A percentile compares a stretch with the other conserved stretches of the same genome.
phyloP scores from a whole-genome alignment of 2,329 filamentous ascomycete species.

The Fusarium irregulare region DNA sequence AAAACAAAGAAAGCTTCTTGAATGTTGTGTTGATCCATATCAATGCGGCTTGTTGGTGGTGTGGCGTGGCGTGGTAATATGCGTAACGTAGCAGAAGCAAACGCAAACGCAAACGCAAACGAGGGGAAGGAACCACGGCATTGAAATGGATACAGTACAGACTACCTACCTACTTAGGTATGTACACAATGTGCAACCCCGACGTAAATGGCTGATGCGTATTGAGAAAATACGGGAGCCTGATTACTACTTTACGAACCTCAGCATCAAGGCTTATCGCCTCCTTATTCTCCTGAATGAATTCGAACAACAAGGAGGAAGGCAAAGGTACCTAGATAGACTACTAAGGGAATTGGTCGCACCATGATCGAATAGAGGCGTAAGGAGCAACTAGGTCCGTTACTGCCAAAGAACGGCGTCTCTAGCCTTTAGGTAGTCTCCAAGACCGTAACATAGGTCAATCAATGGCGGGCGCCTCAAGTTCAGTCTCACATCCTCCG shows the following conservation, averaged over 20 bases:
- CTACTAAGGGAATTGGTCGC: slow-evolving; percentile 1
- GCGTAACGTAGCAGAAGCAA: slow-evolving; percentile 1
- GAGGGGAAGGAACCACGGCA: slow-evolving; percentile 2
- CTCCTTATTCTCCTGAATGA: background rate
- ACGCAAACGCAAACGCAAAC: background rate
- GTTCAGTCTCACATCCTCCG: slow-evolving; percentile 28
- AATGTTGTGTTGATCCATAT: slow-evolving; percentile 25
- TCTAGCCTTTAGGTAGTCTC: slow-evolving; percentile 1
- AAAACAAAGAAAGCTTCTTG: background rate
- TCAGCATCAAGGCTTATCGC: slow-evolving; percentile 3
- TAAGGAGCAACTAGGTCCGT: slow-evolving; percentile 34
- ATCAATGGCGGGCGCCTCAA: slow-evolving; percentile 11
- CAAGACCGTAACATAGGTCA: slow-evolving; percentile 15
- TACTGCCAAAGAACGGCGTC: slow-evolving; percentile 10
- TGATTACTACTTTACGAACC: slow-evolving; percentile 10
- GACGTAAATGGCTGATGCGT: slow-evolving; percentile 11
- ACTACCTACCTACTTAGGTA: no score
- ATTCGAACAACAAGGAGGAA: background rate
- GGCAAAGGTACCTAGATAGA: no score
- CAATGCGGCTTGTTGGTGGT: background rate
- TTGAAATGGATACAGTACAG: slow-evolving; percentile 3
- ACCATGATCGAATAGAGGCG: slow-evolving; percentile 33
- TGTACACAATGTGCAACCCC: background rate
- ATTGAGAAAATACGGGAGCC: slow-evolving; percentile 5
- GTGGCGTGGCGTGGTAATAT: background rate